Evolutionary conservation across 1,139 yeast genomes (phyloP).

Genomic region (Suhomyces bokatorum): DNA sequence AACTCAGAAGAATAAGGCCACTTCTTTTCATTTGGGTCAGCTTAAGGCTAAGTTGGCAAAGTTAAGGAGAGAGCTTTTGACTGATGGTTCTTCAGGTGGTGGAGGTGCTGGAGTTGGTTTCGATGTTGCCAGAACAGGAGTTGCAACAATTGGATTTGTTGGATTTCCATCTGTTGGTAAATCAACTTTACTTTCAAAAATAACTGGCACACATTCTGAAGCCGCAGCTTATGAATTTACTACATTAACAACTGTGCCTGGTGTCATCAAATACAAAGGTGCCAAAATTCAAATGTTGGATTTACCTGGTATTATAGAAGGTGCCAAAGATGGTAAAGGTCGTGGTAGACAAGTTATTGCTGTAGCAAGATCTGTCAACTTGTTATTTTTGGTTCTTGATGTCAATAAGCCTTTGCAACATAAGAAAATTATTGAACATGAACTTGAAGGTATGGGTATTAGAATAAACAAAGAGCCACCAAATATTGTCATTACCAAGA

Average conservation of each 20-base stretch:
- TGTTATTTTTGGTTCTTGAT: conserved; percentile 89
- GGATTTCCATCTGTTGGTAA: conserved; percentile 99
- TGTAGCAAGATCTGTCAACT: conserved; percentile 93
- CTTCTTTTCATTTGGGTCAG: conserved; percentile 95
- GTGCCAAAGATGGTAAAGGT: conserved; percentile 99
- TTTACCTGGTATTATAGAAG: conserved; percentile 98
- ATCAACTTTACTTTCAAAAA: conserved; percentile 77
- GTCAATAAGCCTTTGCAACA: conserved; percentile 95
- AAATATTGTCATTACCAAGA: conserved; percentile 83
- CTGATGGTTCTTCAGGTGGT: conserved; percentile 75
- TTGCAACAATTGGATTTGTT: conserved; percentile 93
- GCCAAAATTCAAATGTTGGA: conserved; percentile 98
- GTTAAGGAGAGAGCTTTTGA: conserved; percentile 83
- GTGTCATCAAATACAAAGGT: conserved; percentile 92
- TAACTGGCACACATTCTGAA: conserved; percentile 95
- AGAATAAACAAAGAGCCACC: conserved; percentile 91
- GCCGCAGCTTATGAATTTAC: conserved; percentile 98
- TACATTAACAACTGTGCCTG: conserved; percentile 95
- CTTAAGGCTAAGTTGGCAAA: conserved; percentile 95
- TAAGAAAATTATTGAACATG: conserved; percentile 89
- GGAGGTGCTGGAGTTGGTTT: conserved; percentile 92
- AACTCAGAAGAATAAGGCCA: conserved; percentile 95
- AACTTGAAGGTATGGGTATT: conserved; percentile 95
- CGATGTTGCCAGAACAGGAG: conserved; percentile 98
- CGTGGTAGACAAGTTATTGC: conserved; percentile 99